Evolutionary conservation across 169 alveolate genomes (phyloP), one percentile per base, ranked within the genome.

Genomic region (Plasmodium berghei): DNA sequence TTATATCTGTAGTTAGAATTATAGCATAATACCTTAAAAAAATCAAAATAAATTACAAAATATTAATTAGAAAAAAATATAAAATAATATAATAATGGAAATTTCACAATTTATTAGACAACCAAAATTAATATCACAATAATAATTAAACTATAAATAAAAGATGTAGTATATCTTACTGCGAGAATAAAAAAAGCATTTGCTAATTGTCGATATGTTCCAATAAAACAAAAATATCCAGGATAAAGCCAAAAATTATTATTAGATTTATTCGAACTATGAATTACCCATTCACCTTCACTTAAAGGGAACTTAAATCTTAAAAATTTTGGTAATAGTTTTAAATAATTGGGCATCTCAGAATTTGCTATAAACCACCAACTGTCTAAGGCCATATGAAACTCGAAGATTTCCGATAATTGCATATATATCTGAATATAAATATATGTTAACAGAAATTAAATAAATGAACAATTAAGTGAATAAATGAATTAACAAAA

Each of bases 331-430:
- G 85, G 95, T 73, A 73, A 75, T 22, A 18, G 64, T 59, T 64
- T 69, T 66, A 52, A 77, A 52, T 55, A 91, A 16, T 42, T 86
- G 9, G 96, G 95, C 92, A 94, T 72, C 54, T 90, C 92, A 2
- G 90, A 42, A 46, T 87, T 72, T 75, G 87, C 64, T 52, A 93
- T 92, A 77, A 94, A 94, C 95, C 95, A 94, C 96, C 96, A 94
- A 72, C 94, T 92, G 77, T 92, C 95, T 48, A 94, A 93, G 6
- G 92, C 92, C 92, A 94, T 91, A 59, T 74, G 86, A 83, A 94
- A 94, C 74, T 94, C 95, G 64, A 94, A 92, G 9, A 94, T 87
- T 52, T 92, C 95, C 16, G 94, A 94, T 64, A 94, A 59, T 40
- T 91, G 91, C 93, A 94, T 88, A 55, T 91, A 92, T 12, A 90